phyloP scores from a whole-genome alignment of 1,139 yeast genomes.

The Debaryomyces psychrophilus region DNA sequence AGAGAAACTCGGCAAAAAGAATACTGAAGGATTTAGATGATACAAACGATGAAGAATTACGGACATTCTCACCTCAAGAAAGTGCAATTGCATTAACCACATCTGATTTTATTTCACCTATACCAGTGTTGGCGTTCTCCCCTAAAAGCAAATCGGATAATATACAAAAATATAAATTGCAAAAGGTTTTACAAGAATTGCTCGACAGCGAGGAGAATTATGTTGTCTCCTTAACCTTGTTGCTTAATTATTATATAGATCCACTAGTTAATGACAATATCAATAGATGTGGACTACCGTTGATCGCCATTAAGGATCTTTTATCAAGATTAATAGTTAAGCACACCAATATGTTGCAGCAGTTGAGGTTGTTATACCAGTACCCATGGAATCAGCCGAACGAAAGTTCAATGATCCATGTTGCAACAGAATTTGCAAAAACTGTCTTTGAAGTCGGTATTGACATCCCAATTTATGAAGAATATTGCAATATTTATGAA shows the following conservation, averaged over 20 bases:
- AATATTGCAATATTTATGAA: constrained; percentile 45
- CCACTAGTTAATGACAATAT: constrained; percentile 27
- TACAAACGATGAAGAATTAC: neutral
- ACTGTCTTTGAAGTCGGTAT: constrained; percentile 16
- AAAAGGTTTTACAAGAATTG: constrained; percentile 48
- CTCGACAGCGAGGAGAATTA: constrained; percentile 51
- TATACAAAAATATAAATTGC: constrained; percentile 27
- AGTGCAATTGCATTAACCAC: constrained; percentile 10
- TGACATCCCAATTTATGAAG: constrained; percentile 34
- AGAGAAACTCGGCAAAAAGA: neutral
- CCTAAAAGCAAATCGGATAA: constrained; percentile 15
- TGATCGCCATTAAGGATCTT: constrained; percentile 23
- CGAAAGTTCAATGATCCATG: neutral
- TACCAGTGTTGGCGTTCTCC: constrained; percentile 23
- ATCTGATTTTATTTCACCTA: constrained; percentile 27
- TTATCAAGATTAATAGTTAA: constrained; percentile 26
- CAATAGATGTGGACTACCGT: constrained; percentile 31
- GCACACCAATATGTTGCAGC: constrained; percentile 28
- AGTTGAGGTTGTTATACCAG: constrained; percentile 14
- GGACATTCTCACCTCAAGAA: neutral
- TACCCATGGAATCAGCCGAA: neutral
- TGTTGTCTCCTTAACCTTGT: constrained; percentile 42
- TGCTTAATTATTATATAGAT: constrained; percentile 41
- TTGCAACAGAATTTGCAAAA: constrained; percentile 12
- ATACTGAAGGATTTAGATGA: neutral